Conservation (phyloP, 208 protist genomes). For the Zelonia costaricensis region DNA sequence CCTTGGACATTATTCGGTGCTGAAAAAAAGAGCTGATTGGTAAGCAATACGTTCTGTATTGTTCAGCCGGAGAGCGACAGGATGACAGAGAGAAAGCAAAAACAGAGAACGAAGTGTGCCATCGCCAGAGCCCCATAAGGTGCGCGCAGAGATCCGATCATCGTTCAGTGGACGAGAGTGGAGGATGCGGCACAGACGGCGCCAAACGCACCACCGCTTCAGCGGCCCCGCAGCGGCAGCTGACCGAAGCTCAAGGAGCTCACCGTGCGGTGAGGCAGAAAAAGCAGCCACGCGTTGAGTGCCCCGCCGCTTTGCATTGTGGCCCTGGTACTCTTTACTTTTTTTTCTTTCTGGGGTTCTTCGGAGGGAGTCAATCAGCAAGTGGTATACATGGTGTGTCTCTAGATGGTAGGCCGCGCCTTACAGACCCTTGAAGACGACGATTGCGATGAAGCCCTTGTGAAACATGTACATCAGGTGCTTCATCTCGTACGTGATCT, state of each 20-base stretch:
- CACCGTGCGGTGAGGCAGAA: no score
- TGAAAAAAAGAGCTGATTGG: constrained; percentile 16
- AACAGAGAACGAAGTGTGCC: no score
- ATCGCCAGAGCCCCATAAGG: no score
- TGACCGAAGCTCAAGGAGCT: no score
- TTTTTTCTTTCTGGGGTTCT: neutral
- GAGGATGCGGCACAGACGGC: no score
- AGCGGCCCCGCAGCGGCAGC: no score
- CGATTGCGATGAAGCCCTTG: constrained; percentile 90
- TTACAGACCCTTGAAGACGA: constrained; percentile 94
- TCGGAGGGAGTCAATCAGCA: neutral
- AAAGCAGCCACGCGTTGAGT: no score
- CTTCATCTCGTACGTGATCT: constrained; percentile 94
- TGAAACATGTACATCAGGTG: constrained; percentile 96
- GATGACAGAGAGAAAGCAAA: constrained; percentile 10
- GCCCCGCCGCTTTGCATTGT: no score
- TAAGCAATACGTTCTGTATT: neutral
- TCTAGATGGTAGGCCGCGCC: constrained; percentile 4
- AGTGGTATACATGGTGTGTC: constrained; percentile 14
- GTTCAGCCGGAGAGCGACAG: neutral
- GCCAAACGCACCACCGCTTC: no score
- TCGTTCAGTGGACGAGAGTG: no score
- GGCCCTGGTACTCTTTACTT: neutral
- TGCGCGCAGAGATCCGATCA: no score
- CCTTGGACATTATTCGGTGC: constrained; percentile 34